These are phyloP conservation scores for Geranium rotundifolium DNA, from an alignment of 345 rosid species.

Conservation along the genomic window DNA sequence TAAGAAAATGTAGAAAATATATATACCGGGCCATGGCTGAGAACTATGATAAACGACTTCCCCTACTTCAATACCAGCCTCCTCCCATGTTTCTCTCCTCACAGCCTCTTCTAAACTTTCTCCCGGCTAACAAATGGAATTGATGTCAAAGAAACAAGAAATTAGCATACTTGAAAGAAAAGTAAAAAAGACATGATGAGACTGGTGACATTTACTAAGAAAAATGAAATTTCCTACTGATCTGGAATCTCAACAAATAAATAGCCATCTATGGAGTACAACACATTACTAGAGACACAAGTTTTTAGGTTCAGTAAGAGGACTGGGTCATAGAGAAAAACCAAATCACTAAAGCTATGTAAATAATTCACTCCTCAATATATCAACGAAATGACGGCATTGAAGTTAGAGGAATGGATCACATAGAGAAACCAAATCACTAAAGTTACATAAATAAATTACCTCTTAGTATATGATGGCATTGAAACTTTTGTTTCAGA, in stretches of 20 bases:
- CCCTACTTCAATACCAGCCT: slow-evolving; percentile 90
- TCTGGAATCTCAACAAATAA: background rate
- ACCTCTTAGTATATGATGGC: background rate
- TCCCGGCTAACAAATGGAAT: slow-evolving; percentile 51
- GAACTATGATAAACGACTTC: slow-evolving; percentile 88
- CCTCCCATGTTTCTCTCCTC: slow-evolving; percentile 92
- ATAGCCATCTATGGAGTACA: too few relatives aligned
- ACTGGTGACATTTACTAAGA: background rate
- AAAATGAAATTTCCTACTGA: background rate
- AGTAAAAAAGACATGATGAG: background rate
- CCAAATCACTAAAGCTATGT: too few relatives aligned
- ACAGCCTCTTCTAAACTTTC: slow-evolving; percentile 99
- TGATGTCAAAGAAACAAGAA: slow-evolving; percentile 8
- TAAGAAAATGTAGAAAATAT: too few relatives aligned
- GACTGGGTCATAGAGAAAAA: too few relatives aligned
- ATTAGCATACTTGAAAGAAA: background rate
- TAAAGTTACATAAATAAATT: too few relatives aligned
- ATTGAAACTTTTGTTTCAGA: background rate
- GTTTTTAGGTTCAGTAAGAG: too few relatives aligned
- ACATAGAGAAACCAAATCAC: too few relatives aligned
- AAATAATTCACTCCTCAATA: too few relatives aligned
- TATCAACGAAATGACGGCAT: too few relatives aligned
- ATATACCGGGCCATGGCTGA: slow-evolving; percentile 97
- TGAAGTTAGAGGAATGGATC: too few relatives aligned
- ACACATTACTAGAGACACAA: too few relatives aligned